Percentiles rank a stretch among this genome's conserved stretches.
Conservation (phyloP, 2,329 filamentous ascomycete genomes). For the Epichloe uncinata region DNA sequence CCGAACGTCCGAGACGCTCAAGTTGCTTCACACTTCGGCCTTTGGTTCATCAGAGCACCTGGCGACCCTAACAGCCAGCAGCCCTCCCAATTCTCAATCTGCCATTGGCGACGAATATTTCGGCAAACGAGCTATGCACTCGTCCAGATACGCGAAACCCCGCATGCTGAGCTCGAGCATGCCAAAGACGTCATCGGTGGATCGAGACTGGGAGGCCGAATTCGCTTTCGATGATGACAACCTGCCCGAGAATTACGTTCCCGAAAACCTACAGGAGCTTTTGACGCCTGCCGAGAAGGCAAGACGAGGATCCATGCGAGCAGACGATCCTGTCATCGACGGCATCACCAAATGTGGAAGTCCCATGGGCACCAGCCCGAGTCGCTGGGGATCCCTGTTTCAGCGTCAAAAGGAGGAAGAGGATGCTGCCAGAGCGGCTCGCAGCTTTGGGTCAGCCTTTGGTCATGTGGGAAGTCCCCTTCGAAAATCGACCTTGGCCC, state of each 20-base stretch:
- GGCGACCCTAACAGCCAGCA: conserved; percentile 30
- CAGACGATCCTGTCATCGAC: conserved; percentile 35
- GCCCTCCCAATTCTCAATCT: conserved; percentile 40
- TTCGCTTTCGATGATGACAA: conserved; percentile 68
- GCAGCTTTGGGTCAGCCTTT: conserved; percentile 38
- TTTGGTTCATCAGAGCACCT: conserved; percentile 56
- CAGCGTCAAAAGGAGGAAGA: conserved; percentile 48
- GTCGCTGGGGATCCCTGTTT: conserved; percentile 47
- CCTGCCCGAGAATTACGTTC: conserved; percentile 47
- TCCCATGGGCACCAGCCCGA: conserved; percentile 44
- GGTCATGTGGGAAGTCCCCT: conserved; percentile 54
- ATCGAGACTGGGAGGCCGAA: conserved; percentile 49
- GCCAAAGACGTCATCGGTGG: conserved; percentile 49
- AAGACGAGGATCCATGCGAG: conserved; percentile 41
- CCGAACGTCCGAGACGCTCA: conserved; percentile 49
- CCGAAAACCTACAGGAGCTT: conserved; percentile 53
- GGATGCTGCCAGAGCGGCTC: conserved; percentile 25
- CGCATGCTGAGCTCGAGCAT: conserved; percentile 55
- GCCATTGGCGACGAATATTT: conserved; percentile 45
- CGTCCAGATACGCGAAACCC: conserved; percentile 54
- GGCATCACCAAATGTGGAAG: conserved; percentile 47
- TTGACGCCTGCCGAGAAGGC: conserved; percentile 56
- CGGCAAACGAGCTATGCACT: conserved; percentile 58
- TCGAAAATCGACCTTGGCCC: conserved; percentile 47
- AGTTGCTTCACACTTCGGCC: conserved; percentile 51